Base-by-base conservation (phyloP, 1,139 yeast species). In the Casaregolazyma lundiana region DNA sequence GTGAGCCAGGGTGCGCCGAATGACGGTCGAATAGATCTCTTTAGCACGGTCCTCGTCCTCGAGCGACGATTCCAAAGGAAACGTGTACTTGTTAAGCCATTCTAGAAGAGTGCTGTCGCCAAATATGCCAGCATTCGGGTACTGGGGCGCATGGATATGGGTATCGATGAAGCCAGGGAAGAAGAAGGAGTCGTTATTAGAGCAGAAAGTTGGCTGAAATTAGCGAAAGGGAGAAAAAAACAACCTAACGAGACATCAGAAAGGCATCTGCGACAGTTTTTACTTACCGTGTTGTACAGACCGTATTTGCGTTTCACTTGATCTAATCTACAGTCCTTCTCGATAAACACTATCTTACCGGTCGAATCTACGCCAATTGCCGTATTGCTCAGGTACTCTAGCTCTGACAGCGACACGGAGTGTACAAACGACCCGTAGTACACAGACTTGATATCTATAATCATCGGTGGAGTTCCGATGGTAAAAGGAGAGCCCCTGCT, bases 111-210 rank as follows among this genome's bases (percentile, higher is more conserved):
- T 94, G 1, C 86, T 72, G 52, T 84, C 86, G 40, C 95, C 89
- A 51, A 95, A 94, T 35, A 92, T 79, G 1, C 97, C 97, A 43
- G 79, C 75, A 64, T 92, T 92, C n/a, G 97, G 97, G 63, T 80
- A 92, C 67, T 92, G 98, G 3, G 97, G 84, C 0, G 97, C 97
- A 64, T 92, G 98, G 51, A 89, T 88, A 62, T 92, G 98, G 1
- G 97, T 89, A 61, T 92, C 98, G 11, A 92, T 71, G 58, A 92
- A 89, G 1, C 98, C 98, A 0, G 98, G 98, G 59, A 87, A 79
- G 58, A 84, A 78, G 63, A 90, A 89, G 45, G 73, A 29, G 9
- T 15, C 35, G 6, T 29, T 18, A 8, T 17, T 29, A 2, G 36
- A 18, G 16, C 35, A 17, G n/a, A 29, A 17, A 4, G 29, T 35